These are phyloP conservation scores for Saccharomycopsis sp. DNA, from an alignment of 805 yeast genomes.

Conservation along the genomic window DNA sequence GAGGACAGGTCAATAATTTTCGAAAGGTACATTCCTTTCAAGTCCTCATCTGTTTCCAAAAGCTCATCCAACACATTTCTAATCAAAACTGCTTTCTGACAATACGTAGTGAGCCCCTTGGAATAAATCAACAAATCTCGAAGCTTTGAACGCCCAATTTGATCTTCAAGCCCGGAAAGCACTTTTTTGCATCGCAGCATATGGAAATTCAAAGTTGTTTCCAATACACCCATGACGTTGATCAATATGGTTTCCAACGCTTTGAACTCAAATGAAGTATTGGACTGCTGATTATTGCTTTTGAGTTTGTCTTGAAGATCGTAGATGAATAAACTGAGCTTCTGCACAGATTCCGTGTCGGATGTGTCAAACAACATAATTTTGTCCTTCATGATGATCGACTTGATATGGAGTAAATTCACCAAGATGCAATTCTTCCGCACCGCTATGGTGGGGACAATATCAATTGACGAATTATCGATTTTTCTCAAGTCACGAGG, in stretches of 20 bases:
- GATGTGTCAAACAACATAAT: conserved; percentile 74
- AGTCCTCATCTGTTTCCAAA: conserved; percentile 78
- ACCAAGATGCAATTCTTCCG: conserved; percentile 62
- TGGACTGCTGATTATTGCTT: conserved; percentile 28
- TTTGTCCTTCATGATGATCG: conserved; percentile 59
- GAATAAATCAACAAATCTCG: conserved; percentile 74
- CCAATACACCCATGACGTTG: conserved; percentile 67
- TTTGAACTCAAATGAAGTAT: conserved; percentile 78
- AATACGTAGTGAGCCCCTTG: conserved; percentile 74
- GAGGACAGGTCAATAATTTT: not conserved
- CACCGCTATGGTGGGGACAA: conserved; percentile 75
- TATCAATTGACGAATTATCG: conserved; percentile 65
- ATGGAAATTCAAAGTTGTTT: conserved; percentile 82
- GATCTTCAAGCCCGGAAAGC: conserved; percentile 67
- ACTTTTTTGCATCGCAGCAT: conserved; percentile 66
- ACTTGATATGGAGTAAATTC: conserved; percentile 70
- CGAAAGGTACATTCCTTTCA: conserved; percentile 72
- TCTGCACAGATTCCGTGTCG: conserved; percentile 32
- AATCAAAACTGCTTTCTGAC: conserved; percentile 73
- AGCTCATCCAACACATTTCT: conserved; percentile 80
- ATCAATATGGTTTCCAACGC: conserved; percentile 84
- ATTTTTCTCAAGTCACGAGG: conserved; percentile 89
- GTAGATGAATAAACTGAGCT: conserved; percentile 69
- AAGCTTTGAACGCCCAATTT: conserved; percentile 71
- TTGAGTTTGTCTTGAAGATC: conserved; percentile 45